phyloP scores from a whole-genome alignment of 2,329 filamentous ascomycete genomes.

The Pseudogymnoascus sp. region DNA sequence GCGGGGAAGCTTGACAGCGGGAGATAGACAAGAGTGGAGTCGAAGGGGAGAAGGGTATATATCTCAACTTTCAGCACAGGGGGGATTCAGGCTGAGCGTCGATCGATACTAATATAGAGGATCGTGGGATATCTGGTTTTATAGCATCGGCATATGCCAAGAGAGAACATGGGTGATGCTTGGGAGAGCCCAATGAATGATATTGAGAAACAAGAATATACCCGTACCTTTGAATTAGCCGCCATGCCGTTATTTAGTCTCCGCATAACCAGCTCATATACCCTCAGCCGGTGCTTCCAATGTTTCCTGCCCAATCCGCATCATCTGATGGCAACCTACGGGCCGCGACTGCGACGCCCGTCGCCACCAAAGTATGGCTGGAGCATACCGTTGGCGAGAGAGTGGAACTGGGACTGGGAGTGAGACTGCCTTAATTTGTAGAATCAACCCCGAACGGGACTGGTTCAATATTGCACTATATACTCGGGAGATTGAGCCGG shows the following conservation, averaged over 20 bases:
- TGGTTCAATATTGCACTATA: background rate
- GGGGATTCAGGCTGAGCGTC: background rate
- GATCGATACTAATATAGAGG: background rate
- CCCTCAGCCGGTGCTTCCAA: background rate
- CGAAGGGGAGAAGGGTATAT: background rate
- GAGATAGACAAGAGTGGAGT: background rate
- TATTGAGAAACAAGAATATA: background rate
- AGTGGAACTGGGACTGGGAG: background rate
- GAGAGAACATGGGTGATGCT: background rate
- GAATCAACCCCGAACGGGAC: background rate
- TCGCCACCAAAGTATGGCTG: background rate
- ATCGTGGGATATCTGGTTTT: background rate
- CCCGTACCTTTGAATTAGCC: background rate
- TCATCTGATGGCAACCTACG: background rate
- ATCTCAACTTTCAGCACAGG: background rate
- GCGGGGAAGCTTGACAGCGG: background rate
- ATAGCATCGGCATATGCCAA: background rate
- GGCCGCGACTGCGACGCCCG: background rate
- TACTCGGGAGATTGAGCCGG: background rate
- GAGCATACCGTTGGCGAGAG: background rate
- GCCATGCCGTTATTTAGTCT: background rate
- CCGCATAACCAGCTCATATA: background rate
- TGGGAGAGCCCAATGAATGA: background rate
- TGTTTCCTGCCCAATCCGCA: background rate
- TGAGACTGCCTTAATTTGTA: background rate